These are phyloP conservation scores for Pulveroboletus sp. DNA, from an alignment of 768 basidiomycete genomes.

Conservation along the genomic window DNA sequence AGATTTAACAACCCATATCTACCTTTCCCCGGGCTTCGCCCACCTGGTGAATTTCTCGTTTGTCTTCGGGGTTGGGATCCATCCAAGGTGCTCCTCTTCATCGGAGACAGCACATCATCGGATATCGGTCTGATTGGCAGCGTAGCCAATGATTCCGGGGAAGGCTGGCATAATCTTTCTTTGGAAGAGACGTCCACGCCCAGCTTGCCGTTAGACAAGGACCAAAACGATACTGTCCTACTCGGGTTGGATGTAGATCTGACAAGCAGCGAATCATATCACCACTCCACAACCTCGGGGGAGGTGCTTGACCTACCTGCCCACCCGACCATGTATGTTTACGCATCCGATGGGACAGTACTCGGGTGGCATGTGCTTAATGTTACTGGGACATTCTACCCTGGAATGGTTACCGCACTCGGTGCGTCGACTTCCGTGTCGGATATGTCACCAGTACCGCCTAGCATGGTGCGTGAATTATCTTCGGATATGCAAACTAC, in stretches of 20 bases:
- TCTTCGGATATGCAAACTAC: slow-evolving; percentile 30
- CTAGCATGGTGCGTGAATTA: slow-evolving; percentile 23
- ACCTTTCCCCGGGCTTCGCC: slow-evolving; percentile 42
- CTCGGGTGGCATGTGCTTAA: slow-evolving; percentile 70
- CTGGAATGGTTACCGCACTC: slow-evolving; percentile 42
- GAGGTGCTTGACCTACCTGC: slow-evolving; percentile 41
- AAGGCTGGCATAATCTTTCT: slow-evolving; percentile 41
- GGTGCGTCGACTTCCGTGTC: slow-evolving; percentile 7
- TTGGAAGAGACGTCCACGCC: slow-evolving; percentile 50
- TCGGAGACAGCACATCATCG: slow-evolving; percentile 48
- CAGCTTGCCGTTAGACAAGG: slow-evolving; percentile 62
- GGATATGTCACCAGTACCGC: slow-evolving; percentile 9
- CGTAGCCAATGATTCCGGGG: slow-evolving; percentile 24
- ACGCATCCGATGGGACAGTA: slow-evolving; percentile 74
- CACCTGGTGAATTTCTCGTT: slow-evolving; percentile 40
- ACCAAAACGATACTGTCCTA: slow-evolving; percentile 65
- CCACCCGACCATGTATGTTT: slow-evolving; percentile 66
- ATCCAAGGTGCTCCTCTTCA: slow-evolving; percentile 37
- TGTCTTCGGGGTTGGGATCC: slow-evolving; percentile 43
- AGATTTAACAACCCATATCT: slow-evolving; percentile 37
- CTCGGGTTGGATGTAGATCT: slow-evolving; percentile 63
- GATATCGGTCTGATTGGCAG: slow-evolving; percentile 46
- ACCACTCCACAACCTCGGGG: slow-evolving; percentile 36
- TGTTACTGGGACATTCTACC: slow-evolving; percentile 47
- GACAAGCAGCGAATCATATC: slow-evolving; percentile 43